Conservation (phyloP, 176 grass and related monocot genomes). For the Pharus latifolius region DNA sequence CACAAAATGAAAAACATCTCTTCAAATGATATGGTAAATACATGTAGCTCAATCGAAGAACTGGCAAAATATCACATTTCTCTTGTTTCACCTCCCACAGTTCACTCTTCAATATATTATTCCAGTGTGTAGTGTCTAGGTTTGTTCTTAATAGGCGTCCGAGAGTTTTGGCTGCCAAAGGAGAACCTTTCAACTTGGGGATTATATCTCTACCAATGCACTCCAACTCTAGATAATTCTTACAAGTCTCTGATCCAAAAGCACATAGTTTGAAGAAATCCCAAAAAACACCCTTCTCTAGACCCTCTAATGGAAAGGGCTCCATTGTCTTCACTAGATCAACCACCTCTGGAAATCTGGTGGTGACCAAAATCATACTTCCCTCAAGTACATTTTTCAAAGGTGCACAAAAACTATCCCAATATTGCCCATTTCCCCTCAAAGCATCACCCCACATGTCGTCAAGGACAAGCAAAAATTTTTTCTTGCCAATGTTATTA, state of each 20-base stretch:
- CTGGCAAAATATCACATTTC: constrained; percentile 8
- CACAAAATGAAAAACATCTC: constrained; percentile 25
- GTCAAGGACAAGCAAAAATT: constrained; percentile 18
- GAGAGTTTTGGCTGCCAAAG: constrained; percentile 16
- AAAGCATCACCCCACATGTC: constrained; percentile 12
- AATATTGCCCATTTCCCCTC: neutral
- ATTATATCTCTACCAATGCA: neutral
- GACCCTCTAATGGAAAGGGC: neutral
- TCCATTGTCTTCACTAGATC: neutral
- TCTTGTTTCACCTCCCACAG: constrained; percentile 20
- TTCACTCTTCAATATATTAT: neutral
- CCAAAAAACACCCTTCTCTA: neutral
- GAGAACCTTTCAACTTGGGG: constrained; percentile 1
- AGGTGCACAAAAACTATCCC: neutral
- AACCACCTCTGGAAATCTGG: neutral
- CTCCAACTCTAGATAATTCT: neutral
- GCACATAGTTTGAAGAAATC: neutral
- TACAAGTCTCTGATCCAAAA: neutral
- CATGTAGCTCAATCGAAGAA: no score
- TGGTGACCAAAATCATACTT: no score
- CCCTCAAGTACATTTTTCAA: no score
- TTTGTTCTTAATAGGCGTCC: constrained; percentile 1
- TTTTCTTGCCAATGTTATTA: neutral
- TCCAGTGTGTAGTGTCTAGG: neutral
- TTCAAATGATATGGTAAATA: constrained; percentile 17